Conservation (phyloP, 2,329 filamentous ascomycete genomes). For the Paraphoma chrysanthemicola region DNA sequence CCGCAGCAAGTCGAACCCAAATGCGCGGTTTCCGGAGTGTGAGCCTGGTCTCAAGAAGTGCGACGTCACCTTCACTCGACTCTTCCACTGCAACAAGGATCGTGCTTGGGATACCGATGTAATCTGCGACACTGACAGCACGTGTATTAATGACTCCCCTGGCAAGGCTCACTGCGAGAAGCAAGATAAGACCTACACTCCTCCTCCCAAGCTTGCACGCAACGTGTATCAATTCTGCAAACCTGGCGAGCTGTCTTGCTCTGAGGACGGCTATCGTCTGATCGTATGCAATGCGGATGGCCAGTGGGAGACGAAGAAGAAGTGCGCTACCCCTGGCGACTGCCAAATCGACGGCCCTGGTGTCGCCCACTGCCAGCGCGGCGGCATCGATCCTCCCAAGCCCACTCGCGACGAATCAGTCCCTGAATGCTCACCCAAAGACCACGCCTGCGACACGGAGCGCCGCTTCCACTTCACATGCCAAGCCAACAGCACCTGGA, state of each 20-base stretch:
- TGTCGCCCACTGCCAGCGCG: neutral
- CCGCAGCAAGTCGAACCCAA: neutral
- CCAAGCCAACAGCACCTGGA: neutral
- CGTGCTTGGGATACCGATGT: neutral
- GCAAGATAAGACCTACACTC: neutral
- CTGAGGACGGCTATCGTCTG: slow-evolving; percentile 1
- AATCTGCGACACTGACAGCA: neutral
- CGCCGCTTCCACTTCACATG: slow-evolving; percentile 5
- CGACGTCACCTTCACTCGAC: neutral
- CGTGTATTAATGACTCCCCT: neutral
- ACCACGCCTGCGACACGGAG: slow-evolving; percentile 2
- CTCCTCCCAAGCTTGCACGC: neutral
- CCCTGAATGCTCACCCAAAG: neutral
- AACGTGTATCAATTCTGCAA: neutral
- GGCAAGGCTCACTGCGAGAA: neutral
- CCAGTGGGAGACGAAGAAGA: slow-evolving; percentile 1
- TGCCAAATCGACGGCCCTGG: neutral
- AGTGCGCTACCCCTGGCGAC: neutral
- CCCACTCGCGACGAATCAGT: neutral
- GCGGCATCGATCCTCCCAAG: neutral
- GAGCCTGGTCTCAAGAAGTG: neutral
- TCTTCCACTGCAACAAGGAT: neutral
- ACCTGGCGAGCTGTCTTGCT: slow-evolving; percentile 5
- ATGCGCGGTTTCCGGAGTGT: neutral
- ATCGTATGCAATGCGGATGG: slow-evolving; percentile 1